Conservation (phyloP, 176 grass and related monocot species). For the Triticum monococcum region DNA sequence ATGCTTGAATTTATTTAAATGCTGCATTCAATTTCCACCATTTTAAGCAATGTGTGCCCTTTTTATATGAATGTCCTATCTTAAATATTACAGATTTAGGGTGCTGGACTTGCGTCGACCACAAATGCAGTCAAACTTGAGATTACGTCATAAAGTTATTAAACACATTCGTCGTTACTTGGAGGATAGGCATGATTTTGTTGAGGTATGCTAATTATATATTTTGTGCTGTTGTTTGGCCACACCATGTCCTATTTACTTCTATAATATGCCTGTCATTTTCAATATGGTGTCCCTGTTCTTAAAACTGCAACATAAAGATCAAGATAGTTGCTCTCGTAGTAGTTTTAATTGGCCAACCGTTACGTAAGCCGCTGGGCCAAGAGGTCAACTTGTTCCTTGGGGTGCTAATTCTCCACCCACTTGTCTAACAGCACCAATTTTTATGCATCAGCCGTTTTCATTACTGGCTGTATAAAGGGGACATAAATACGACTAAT, state of each 20-base stretch:
- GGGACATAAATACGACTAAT: background rate
- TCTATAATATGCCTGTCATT: background rate
- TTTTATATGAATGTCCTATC: background rate
- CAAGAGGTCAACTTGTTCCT: background rate
- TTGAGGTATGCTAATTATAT: conserved; percentile 67
- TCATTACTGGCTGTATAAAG: background rate
- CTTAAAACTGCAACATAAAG: background rate
- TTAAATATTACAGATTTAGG: conserved; percentile 62
- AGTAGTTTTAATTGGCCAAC: background rate
- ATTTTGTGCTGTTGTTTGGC: background rate
- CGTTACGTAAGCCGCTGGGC: background rate
- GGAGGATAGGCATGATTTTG: conserved; percentile 94
- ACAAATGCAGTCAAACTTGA: conserved; percentile 97
- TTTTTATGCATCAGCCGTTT: background rate
- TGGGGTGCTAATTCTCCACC: background rate
- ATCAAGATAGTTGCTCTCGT: background rate
- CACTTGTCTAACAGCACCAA: background rate
- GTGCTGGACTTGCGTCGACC: conserved; percentile 81
- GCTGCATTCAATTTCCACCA: background rate
- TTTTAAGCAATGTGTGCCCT: background rate
- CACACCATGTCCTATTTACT: background rate
- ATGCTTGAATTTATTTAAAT: conserved; percentile 8
- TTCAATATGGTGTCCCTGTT: background rate
- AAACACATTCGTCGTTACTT: conserved; percentile 83
- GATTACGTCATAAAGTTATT: conserved; percentile 90